Percentiles rank a stretch among this genome's conserved stretches.
phyloP scores from a whole-genome alignment of 75 land plant species.

The Cryptomeria japonica region DNA sequence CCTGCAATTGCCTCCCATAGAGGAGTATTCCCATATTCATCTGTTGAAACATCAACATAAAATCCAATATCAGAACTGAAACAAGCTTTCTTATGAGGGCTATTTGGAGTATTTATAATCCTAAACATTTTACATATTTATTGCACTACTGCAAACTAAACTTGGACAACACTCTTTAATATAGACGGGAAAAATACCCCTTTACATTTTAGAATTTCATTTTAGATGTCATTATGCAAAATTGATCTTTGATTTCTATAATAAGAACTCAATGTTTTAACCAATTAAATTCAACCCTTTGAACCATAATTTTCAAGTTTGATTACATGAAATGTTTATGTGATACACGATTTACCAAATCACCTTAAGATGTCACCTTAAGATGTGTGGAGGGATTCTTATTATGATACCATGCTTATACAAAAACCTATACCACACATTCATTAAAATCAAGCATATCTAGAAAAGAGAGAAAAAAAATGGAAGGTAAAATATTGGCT shows the following conservation, averaged over 20 bases:
- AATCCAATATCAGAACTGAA: neutral
- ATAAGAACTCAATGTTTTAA: too few relatives aligned
- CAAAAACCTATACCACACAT: neutral
- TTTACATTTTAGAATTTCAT: too few relatives aligned
- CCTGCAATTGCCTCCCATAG: slow-evolving; percentile 59
- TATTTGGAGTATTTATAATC: neutral
- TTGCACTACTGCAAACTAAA: neutral
- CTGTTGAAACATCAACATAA: slow-evolving; percentile 28
- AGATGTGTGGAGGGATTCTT: neutral
- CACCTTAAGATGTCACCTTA: too few relatives aligned
- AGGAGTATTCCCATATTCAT: slow-evolving; percentile 62
- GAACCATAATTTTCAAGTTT: too few relatives aligned
- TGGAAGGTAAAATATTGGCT: neutral
- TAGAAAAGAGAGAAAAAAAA: neutral
- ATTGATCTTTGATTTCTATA: too few relatives aligned
- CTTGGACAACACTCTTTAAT: neutral
- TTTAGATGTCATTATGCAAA: too few relatives aligned
- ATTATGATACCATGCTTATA: neutral
- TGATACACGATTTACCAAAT: too few relatives aligned
- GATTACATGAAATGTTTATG: too few relatives aligned
- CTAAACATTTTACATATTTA: neutral
- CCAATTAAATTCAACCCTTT: too few relatives aligned
- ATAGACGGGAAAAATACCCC: too few relatives aligned
- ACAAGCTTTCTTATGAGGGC: neutral
- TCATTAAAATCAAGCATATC: neutral